Conservation (phyloP, 1,284 basidiomycete species). For the Neonothopanus nambi region DNA sequence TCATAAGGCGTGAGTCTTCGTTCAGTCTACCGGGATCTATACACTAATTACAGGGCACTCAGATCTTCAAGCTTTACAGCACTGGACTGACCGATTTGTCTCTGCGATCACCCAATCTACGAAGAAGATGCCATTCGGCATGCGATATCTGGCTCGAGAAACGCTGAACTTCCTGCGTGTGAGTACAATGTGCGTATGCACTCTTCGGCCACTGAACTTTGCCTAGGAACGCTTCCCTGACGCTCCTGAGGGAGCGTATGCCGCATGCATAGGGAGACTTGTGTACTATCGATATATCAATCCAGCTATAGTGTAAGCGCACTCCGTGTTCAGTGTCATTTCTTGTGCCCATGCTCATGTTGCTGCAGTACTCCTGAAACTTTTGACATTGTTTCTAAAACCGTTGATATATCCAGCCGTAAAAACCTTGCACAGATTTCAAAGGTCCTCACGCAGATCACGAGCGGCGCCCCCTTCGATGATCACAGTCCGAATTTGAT, state of each 20-base stretch:
- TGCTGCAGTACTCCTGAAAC: constrained; percentile 82
- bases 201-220: constrained; percentile 9
- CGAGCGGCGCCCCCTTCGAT: constrained; percentile 77
- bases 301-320: constrained; percentile 86
- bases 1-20: constrained; percentile 81
- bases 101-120: constrained; percentile 75
- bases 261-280: constrained; percentile 82
- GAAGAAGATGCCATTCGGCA: constrained; percentile 85
- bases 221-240: constrained; percentile 76
- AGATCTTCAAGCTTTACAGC: constrained; percentile 83
- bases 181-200: constrained; percentile 23
- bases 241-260: constrained; percentile 67
- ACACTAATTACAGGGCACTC: constrained; percentile 8
- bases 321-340: background rate
- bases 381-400: constrained; percentile 85
- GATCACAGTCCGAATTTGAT: constrained; percentile 81
- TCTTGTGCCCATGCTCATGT: background rate
- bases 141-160: constrained; percentile 90
- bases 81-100: constrained; percentile 84
- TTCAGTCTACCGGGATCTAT: constrained; percentile 4
- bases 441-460: constrained; percentile 84
- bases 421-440: constrained; percentile 93
- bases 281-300: constrained; percentile 94
- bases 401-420: constrained; percentile 74
- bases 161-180: constrained; percentile 77